Percentiles rank a stretch among this genome's conserved stretches.
Evolutionary conservation across 495 filamentous ascomycete species (phyloP).

Genomic region (Lasiosphaeria ovina): DNA sequence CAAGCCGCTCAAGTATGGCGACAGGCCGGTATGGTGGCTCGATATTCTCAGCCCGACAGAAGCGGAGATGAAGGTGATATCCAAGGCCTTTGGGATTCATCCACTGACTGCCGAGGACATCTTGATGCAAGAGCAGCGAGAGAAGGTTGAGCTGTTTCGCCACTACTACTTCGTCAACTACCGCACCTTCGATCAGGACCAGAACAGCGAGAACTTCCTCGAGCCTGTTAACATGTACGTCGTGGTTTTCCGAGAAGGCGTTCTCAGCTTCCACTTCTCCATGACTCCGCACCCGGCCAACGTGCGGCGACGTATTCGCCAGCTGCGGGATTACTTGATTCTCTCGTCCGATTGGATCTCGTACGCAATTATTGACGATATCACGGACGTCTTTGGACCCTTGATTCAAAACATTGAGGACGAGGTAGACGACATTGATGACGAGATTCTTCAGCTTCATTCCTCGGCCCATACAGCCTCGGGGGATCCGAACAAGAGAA

Average conservation of each 20-base stretch:
- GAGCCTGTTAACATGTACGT: constrained; percentile 97
- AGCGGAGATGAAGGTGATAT: constrained; percentile 84
- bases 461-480: constrained; percentile 44
- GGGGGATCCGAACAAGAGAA: constrained; percentile 32
- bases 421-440: constrained; percentile 87
- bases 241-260: constrained; percentile 92
- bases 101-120: constrained; percentile 95
- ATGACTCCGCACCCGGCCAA: constrained; percentile 93
- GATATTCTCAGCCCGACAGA: constrained; percentile 90
- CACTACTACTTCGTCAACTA: constrained; percentile 99
- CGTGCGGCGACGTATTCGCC: constrained; percentile 86
- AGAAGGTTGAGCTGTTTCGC: constrained; percentile 96
- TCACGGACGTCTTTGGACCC: constrained; percentile 92
- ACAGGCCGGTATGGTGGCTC: constrained; percentile 93
- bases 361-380: constrained; percentile 96
- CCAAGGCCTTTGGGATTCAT: constrained; percentile 92
- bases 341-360: constrained; percentile 96
- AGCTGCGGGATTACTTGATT: constrained; percentile 91
- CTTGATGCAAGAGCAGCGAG: constrained; percentile 91
- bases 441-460: constrained; percentile 74
- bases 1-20: constrained; percentile 70
- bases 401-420: constrained; percentile 85
- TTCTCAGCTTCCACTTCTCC: constrained; percentile 93
- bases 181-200: constrained; percentile 92
- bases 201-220: constrained; percentile 79